phyloP scores from a whole-genome alignment of 768 basidiomycete genomes.

The Stropharia rugosoannulata region DNA sequence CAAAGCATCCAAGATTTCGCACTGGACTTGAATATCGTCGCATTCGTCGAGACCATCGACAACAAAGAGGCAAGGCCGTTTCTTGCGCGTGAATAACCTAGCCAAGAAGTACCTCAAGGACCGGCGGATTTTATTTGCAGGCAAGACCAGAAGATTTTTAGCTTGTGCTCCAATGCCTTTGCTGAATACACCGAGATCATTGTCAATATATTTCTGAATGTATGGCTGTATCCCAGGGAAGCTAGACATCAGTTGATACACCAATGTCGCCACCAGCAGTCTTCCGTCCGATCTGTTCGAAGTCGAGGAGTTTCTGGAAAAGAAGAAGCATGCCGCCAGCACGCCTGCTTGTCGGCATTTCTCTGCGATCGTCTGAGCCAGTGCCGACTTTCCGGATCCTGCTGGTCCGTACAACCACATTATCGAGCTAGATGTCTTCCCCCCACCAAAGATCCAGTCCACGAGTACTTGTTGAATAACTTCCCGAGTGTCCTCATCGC shows the following conservation, averaged over 20 bases:
- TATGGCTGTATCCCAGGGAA: constrained; percentile 8
- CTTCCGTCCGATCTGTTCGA: constrained; percentile 8
- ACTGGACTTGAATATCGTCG: constrained; percentile 5
- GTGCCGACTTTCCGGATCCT: constrained; percentile 17
- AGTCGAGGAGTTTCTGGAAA: constrained; percentile 11
- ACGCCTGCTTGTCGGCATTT: constrained; percentile 1
- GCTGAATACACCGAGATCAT: constrained; percentile 9
- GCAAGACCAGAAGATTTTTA: constrained; percentile 10
- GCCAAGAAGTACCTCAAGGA: constrained; percentile 1
- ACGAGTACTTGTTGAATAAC: constrained; percentile 9
- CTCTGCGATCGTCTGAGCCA: constrained; percentile 14
- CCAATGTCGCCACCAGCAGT: constrained; percentile 14
- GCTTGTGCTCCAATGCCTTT: constrained; percentile 8
- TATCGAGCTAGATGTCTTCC: constrained; percentile 1
- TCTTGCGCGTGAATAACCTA: background rate
- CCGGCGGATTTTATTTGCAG: constrained; percentile 1
- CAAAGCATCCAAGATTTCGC: constrained; percentile 5
- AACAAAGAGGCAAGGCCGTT: constrained; percentile 10
- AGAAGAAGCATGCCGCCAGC: constrained; percentile 17
- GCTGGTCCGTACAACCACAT: constrained; percentile 18
- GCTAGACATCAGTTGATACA: constrained; percentile 12
- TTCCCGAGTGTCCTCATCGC: constrained; percentile 8
- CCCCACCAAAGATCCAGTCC: constrained; percentile 11
- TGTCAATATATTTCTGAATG: constrained; percentile 7
- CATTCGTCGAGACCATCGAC: constrained; percentile 20